A percentile compares a stretch with the other conserved stretches of the same genome.
Evolutionary conservation across 2,329 filamentous ascomycete genomes (phyloP).

Genomic region (Neofusicoccum sp.): DNA sequence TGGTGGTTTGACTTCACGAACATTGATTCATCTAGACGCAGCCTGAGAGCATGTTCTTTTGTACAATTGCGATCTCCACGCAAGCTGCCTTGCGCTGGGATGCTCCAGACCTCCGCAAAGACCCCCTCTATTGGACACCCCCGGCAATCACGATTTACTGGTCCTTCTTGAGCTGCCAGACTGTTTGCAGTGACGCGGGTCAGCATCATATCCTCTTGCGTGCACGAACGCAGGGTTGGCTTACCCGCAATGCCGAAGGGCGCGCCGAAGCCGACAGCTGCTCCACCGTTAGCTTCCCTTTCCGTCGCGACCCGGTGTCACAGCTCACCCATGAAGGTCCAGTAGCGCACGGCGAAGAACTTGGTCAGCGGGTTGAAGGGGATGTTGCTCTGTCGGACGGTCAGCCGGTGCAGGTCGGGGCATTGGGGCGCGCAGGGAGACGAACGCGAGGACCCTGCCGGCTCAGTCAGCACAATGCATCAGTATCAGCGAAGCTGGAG

Average conservation of each 20-base stretch:
- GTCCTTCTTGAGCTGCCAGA: conserved; percentile 71
- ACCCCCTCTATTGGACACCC: not conserved
- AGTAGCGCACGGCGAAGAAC: conserved; percentile 83
- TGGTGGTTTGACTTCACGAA: conserved; percentile 11
- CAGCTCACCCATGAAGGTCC: conserved; percentile 70
- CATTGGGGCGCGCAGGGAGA: not conserved
- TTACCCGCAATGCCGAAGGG: conserved; percentile 63
- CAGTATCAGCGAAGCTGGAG: not conserved
- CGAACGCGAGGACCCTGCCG: conserved; percentile 19
- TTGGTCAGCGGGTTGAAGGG: conserved; percentile 95
- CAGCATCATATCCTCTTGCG: not conserved
- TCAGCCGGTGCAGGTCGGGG: not conserved
- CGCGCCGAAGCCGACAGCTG: conserved; percentile 21
- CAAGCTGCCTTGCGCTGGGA: not conserved
- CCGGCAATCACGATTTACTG: conserved; percentile 25
- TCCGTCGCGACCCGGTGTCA: conserved; percentile 11
- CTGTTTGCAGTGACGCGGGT: conserved; percentile 41
- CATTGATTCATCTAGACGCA: conserved; percentile 17
- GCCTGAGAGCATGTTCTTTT: conserved; percentile 10
- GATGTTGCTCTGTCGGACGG: conserved; percentile 83
- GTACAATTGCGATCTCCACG: conserved; percentile 12
- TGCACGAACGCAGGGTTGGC: conserved; percentile 30
- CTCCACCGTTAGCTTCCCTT: conserved; percentile 17
- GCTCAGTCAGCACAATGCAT: not conserved
- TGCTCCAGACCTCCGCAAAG: conserved; percentile 8